phyloP scores from a whole-genome alignment of 768 basidiomycete species.

The Dendrothele bispora region DNA sequence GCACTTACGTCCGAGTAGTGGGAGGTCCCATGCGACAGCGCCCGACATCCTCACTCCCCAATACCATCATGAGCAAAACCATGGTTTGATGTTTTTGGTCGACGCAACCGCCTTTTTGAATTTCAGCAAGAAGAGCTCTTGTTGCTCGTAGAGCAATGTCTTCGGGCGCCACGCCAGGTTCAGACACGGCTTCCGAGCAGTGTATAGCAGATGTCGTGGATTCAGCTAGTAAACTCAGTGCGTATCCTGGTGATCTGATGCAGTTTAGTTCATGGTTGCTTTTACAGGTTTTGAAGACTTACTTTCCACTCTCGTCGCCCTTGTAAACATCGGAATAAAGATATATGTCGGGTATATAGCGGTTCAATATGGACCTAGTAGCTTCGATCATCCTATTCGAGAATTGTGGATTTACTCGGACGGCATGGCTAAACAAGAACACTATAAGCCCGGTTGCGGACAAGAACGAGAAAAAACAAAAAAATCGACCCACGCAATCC shows the following conservation, averaged over 20 bases:
- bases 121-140: conserved; percentile 74
- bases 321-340: conserved; percentile 98
- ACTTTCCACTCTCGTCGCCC: conserved; percentile 97
- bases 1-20: conserved; percentile 74
- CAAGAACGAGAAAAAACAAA: not conserved
- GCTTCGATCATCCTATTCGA: conserved; percentile 98
- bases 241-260: conserved; percentile 93
- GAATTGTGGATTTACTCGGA: conserved; percentile 95
- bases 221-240: conserved; percentile 85
- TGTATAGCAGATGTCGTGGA: conserved; percentile 89
- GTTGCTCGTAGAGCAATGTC: conserved; percentile 87
- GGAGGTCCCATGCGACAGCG: conserved; percentile 85
- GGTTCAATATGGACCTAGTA: conserved; percentile 88
- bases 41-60: conserved; percentile 98
- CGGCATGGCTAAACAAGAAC: conserved; percentile 69
- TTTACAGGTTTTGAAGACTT: conserved; percentile 28
- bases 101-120: conserved; percentile 83
- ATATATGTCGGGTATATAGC: conserved; percentile 97
- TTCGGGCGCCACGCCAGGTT: conserved; percentile 85
- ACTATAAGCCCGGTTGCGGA: too few relatives aligned
- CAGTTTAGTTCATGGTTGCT: not conserved
- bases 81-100: conserved; percentile 88
- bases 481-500: conserved; percentile 72
- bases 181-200: conserved; percentile 83
- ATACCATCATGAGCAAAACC: conserved; percentile 85